Percentiles rank a stretch among this genome's conserved stretches.
phyloP scores from a whole-genome alignment of 176 grass and related monocot genomes.

The Poa annua region DNA sequence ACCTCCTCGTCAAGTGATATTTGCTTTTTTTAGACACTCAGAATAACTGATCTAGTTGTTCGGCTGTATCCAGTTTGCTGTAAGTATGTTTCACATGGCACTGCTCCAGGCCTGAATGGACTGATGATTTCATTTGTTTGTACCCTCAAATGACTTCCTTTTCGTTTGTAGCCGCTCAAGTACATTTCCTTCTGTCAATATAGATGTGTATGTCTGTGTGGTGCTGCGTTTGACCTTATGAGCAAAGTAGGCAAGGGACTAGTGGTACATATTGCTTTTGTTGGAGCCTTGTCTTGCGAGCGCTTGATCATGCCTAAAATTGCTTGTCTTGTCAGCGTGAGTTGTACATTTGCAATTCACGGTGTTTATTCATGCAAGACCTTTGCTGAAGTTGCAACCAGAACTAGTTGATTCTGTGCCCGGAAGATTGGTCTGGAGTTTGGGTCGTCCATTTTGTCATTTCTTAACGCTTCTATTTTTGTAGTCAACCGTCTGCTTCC shows the following conservation, averaged over 20 bases:
- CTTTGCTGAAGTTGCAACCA: neutral
- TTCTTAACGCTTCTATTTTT: neutral
- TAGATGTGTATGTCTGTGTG: neutral
- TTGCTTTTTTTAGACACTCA: slow-evolving; percentile 36
- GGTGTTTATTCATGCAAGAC: too few relatives aligned
- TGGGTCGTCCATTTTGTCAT: neutral
- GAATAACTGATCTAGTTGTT: slow-evolving; percentile 68
- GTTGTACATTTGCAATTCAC: neutral
- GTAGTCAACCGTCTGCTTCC: neutral
- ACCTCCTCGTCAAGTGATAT: slow-evolving; percentile 61
- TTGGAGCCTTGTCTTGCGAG: neutral
- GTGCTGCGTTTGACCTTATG: neutral
- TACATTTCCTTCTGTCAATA: slow-evolving; percentile 43
- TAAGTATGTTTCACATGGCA: slow-evolving; percentile 48
- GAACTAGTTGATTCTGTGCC: neutral
- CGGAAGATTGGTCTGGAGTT: neutral
- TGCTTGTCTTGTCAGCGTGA: neutral
- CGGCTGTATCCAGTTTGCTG: slow-evolving; percentile 53
- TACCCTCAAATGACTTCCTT: slow-evolving; percentile 35
- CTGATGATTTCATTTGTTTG: slow-evolving; percentile 65
- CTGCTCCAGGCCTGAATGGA: slow-evolving; percentile 39
- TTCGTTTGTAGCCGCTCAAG: neutral
- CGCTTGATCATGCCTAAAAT: neutral
- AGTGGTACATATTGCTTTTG: neutral
- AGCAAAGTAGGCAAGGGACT: neutral